Evolutionary conservation across 2,329 filamentous ascomycete species (phyloP).

Genomic region (Cryphonectria japonica): DNA sequence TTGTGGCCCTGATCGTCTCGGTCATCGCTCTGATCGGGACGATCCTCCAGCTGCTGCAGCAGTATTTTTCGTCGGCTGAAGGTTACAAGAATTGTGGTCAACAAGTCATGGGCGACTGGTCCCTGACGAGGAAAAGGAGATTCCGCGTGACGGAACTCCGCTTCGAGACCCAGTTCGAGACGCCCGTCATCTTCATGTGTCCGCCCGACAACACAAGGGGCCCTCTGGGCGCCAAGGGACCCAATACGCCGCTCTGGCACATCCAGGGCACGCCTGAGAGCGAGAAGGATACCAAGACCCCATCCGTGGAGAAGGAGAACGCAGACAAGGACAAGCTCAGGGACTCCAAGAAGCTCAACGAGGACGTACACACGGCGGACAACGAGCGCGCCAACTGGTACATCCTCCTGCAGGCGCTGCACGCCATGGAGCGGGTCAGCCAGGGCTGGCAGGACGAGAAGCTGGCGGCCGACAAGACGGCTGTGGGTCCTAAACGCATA

Average conservation of each 20-base stretch:
- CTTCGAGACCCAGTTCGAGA: slow-evolving; percentile 54
- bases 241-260: slow-evolving; percentile 13
- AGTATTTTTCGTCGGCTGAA: slow-evolving; percentile 54
- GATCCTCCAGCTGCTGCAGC: slow-evolving; percentile 52
- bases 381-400: slow-evolving; percentile 62
- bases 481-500: slow-evolving; percentile 17
- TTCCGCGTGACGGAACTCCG: slow-evolving; percentile 50
- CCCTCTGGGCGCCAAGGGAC: slow-evolving; percentile 18
- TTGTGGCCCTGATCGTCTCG: slow-evolving; percentile 52
- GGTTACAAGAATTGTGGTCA: slow-evolving; percentile 53
- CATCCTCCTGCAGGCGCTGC: slow-evolving; percentile 52
- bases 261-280: slow-evolving; percentile 43
- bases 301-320: slow-evolving; percentile 25
- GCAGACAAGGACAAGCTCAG: slow-evolving; percentile 13
- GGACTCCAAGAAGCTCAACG: slow-evolving; percentile 37
- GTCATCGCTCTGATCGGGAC: slow-evolving; percentile 51
- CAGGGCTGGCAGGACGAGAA: slow-evolving; percentile 49
- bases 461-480: slow-evolving; percentile 32
- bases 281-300: slow-evolving; percentile 37
- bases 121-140: slow-evolving; percentile 43
- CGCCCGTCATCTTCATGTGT: slow-evolving; percentile 56
- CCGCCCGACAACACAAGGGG: slow-evolving; percentile 46
- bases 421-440: slow-evolving; percentile 54
- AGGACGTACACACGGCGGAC: slow-evolving; percentile 54
- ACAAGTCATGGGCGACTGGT: slow-evolving; percentile 54